Evolutionary conservation across 345 rosid genomes (phyloP).

Genomic region (Syzygium grande): DNA sequence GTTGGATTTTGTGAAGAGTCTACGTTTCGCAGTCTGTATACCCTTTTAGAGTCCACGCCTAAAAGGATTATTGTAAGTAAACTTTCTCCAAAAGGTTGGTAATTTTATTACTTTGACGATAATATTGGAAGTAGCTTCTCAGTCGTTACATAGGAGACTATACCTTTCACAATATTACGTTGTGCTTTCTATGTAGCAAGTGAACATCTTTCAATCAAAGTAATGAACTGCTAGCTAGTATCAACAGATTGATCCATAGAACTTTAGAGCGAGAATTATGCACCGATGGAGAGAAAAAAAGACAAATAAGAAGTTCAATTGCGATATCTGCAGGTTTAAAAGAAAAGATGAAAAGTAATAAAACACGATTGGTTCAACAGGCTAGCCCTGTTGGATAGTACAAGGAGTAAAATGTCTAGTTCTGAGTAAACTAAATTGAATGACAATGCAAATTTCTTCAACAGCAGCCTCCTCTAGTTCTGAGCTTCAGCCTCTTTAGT

Average conservation of each 20-base stretch:
- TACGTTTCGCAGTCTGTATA: not conserved
- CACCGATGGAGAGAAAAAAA: not conserved
- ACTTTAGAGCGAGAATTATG: not conserved
- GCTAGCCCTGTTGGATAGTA: not conserved
- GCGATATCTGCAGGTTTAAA: not conserved
- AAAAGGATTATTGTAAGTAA: not conserved
- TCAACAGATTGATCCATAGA: not conserved
- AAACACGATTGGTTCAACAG: not conserved
- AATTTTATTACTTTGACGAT: not conserved
- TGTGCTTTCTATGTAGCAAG: not conserved
- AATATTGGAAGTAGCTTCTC: not conserved
- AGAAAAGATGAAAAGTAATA: not conserved
- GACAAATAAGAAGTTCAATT: not conserved
- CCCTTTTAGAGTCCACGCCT: not conserved
- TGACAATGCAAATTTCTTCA: not conserved
- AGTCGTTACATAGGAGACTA: not conserved
- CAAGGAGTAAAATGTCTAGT: not conserved
- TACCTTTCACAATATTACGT: not conserved
- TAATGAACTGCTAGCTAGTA: not conserved
- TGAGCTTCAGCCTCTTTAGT: constrained; percentile 40
- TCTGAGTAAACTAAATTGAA: not conserved
- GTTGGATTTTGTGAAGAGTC: not conserved
- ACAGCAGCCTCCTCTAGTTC: constrained; percentile 10
- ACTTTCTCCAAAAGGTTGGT: not conserved
- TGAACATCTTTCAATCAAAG: not conserved